These are phyloP conservation scores for Aspergillus bombycis DNA, from an alignment of 2,329 filamentous ascomycete species.

Conservation along the genomic window DNA sequence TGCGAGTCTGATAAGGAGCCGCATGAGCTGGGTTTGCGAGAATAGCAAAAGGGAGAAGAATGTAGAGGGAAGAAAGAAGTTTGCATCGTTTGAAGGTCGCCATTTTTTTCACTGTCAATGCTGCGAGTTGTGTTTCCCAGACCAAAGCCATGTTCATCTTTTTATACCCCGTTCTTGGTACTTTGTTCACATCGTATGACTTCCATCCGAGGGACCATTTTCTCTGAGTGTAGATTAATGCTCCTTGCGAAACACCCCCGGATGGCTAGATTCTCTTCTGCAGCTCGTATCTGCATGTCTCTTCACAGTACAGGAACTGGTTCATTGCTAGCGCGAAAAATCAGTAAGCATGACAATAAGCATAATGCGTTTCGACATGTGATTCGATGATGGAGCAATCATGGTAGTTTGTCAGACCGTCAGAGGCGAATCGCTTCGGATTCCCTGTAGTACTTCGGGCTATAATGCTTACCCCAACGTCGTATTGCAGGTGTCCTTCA, in stretches of 20 bases:
- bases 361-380: not conserved
- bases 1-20: slow-evolving; percentile 12
- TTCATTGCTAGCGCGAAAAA: not conserved
- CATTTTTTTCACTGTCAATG: not conserved
- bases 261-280: not conserved
- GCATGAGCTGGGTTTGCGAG: not conserved
- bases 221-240: not conserved
- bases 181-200: not conserved
- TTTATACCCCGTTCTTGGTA: not conserved
- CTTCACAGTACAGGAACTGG: not conserved
- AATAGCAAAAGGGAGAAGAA: not conserved
- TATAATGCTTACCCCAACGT: not conserved
- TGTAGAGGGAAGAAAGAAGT: not conserved
- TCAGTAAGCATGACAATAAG: slow-evolving; percentile 6
- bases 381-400: not conserved
- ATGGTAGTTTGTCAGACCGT: not conserved
- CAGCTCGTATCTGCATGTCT: slow-evolving; percentile 8
- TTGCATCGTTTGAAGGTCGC: not conserved
- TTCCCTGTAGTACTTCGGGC: not conserved
- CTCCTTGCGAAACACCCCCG: not conserved
- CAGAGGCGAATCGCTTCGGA: not conserved
- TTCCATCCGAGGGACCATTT: not conserved
- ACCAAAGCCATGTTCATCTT: not conserved
- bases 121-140: not conserved
- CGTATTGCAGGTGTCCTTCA: not conserved